A percentile compares a stretch with the other conserved stretches of the same genome.
These are phyloP conservation scores for Allium fistulosum DNA, from an alignment of 106 monocot species.

Conservation along the genomic window DNA sequence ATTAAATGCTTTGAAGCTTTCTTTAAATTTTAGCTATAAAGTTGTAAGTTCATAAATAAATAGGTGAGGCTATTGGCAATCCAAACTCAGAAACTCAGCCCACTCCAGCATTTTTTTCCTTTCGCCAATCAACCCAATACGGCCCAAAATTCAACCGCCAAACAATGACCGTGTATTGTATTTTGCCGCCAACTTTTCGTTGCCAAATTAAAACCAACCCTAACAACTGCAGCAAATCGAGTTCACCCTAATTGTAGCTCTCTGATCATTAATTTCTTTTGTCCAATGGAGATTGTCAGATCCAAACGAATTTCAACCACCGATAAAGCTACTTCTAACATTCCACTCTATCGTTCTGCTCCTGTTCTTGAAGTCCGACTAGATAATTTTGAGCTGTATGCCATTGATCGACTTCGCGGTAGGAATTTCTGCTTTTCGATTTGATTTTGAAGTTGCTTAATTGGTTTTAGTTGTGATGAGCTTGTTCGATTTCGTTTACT, in stretches of 20 bases:
- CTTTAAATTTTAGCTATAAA: too few species aligned
- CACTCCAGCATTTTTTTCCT: too few species aligned
- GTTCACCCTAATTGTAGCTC: background rate
- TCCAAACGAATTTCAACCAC: slow-evolving; percentile 41
- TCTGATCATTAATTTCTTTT: background rate
- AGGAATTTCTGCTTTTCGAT: background rate
- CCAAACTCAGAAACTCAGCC: too few species aligned
- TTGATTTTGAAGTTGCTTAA: background rate
- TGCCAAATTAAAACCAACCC: background rate
- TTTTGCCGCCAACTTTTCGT: background rate
- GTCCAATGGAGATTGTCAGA: slow-evolving; percentile 72
- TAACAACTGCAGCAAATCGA: background rate
- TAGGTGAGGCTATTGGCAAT: too few species aligned
- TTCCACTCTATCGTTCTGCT: slow-evolving; percentile 63
- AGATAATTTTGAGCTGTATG: slow-evolving; percentile 83
- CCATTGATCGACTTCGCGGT: slow-evolving; percentile 86
- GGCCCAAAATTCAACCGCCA: background rate
- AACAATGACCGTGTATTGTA: background rate
- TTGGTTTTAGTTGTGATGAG: too few species aligned
- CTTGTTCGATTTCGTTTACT: background rate
- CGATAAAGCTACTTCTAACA: slow-evolving; percentile 9
- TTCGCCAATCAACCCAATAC: too few species aligned
- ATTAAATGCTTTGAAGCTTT: too few species aligned
- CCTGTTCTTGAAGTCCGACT: slow-evolving; percentile 70
- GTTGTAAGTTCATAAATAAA: too few species aligned